These are phyloP conservation scores for Aphanomyces euteiches DNA, from an alignment of 352 stramenopile genomes.

Conservation along the genomic window DNA sequence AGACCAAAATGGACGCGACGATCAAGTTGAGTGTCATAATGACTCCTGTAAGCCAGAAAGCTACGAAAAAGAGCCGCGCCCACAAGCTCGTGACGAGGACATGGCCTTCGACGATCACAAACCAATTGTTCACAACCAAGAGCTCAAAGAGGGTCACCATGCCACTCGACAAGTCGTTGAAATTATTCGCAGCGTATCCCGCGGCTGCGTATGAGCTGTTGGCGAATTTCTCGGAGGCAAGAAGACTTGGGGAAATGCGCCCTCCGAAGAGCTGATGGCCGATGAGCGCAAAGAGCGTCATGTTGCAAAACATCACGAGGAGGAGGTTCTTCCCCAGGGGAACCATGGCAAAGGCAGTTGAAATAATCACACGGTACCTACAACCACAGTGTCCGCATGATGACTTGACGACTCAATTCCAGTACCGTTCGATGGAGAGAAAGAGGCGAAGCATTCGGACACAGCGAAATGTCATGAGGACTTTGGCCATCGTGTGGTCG, in stretches of 20 bases:
- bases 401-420: background rate
- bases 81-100: conserved; percentile 50
- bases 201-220: conserved; percentile 43
- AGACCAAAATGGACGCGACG: conserved; percentile 46
- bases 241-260: conserved; percentile 39
- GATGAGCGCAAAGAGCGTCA: conserved; percentile 56
- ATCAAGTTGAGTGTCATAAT: conserved; percentile 71
- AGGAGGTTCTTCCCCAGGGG: conserved; percentile 30
- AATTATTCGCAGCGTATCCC: conserved; percentile 74
- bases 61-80: conserved; percentile 66
- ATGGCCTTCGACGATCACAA: conserved; percentile 61
- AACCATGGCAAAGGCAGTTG: conserved; percentile 55
- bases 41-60: conserved; percentile 66
- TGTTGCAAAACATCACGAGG: conserved; percentile 35
- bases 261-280: conserved; percentile 64
- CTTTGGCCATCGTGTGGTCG: conserved; percentile 39
- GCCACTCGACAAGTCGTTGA: conserved; percentile 62
- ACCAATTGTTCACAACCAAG: conserved; percentile 80
- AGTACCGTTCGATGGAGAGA: conserved; percentile 38
- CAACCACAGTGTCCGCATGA: background rate
- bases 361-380: conserved; percentile 22
- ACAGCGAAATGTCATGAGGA: conserved; percentile 52
- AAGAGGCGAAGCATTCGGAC: conserved; percentile 61
- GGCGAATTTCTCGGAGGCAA: conserved; percentile 36
- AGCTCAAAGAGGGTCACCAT: conserved; percentile 69